phyloP scores from a whole-genome alignment of 2,329 filamentous ascomycete genomes.

The Exophiala lecanii-corni region DNA sequence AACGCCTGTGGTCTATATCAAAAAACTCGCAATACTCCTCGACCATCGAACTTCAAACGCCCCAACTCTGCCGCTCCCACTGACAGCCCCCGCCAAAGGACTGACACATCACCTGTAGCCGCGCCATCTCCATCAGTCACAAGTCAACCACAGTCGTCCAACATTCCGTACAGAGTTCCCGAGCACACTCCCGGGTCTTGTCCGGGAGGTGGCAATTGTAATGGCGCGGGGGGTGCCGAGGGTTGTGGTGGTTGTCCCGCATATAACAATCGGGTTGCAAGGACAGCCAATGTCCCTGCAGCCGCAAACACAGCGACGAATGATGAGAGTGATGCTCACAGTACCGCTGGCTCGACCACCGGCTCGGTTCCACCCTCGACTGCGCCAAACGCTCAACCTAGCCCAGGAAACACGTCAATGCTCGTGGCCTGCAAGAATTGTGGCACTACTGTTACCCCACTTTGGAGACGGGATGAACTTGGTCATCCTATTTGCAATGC shows the following conservation, averaged over 20 bases:
- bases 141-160: neutral
- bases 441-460: constrained; percentile 88
- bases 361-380: constrained; percentile 3
- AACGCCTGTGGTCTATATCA: constrained; percentile 95
- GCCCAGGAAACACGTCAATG: constrained; percentile 36
- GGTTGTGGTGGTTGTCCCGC: constrained; percentile 94
- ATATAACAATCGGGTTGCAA: constrained; percentile 88
- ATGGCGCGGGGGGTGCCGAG: constrained; percentile 91
- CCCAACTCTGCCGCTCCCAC: constrained; percentile 41
- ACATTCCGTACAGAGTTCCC: constrained; percentile 23
- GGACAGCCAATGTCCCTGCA: constrained; percentile 15
- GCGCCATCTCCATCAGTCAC: constrained; percentile 32
- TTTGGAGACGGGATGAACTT: constrained; percentile 90
- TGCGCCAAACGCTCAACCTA: constrained; percentile 9
- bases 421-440: constrained; percentile 96
- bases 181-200: constrained; percentile 69
- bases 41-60: constrained; percentile 86
- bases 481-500: constrained; percentile 98
- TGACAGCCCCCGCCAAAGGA: constrained; percentile 19
- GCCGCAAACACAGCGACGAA: constrained; percentile 1
- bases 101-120: constrained; percentile 15
- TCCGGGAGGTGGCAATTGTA: constrained; percentile 89
- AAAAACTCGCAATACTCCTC: constrained; percentile 85
- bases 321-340: constrained; percentile 6
- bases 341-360: constrained; percentile 7